phyloP scores from a whole-genome alignment of 371 early-diverging fungal genomes.

The Mucor velutinosus region DNA sequence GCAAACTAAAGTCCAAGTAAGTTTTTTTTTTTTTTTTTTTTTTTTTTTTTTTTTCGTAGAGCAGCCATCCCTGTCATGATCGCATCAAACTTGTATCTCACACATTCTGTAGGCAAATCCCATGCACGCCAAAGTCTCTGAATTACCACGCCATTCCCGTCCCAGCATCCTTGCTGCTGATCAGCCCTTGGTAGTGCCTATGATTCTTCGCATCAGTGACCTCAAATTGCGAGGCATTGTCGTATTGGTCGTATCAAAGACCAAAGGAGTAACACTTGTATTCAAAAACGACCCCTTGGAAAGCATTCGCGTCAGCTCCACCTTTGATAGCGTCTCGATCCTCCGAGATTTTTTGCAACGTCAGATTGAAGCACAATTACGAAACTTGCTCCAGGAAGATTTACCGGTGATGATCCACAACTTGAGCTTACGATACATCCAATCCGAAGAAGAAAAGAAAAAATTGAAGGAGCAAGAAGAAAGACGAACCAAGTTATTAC shows the following conservation, averaged over 20 bases:
- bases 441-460: conserved; percentile 26
- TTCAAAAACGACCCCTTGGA: conserved; percentile 98
- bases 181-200: conserved; percentile 93
- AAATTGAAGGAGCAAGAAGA: conserved; percentile 20
- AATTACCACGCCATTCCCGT: conserved; percentile 63
- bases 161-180: conserved; percentile 85
- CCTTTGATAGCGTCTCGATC: conserved; percentile 89
- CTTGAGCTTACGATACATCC: conserved; percentile 56
- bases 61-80: background rate
- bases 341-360: conserved; percentile 87
- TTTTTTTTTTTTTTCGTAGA: no score
- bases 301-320: conserved; percentile 88
- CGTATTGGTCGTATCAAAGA: conserved; percentile 90
- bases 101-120: conserved; percentile 70
- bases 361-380: conserved; percentile 88
- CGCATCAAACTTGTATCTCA: background rate
- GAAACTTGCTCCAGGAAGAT: conserved; percentile 90
- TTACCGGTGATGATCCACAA: conserved; percentile 92
- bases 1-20: conserved; percentile 93
- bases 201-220: conserved; percentile 89
- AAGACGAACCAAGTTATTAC: background rate
- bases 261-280: conserved; percentile 91
- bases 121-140: conserved; percentile 64
- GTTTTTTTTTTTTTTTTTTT: no score
- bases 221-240: conserved; percentile 90